Conservation (phyloP, 371 early-diverging fungal species). For the Mortierella sp. region DNA sequence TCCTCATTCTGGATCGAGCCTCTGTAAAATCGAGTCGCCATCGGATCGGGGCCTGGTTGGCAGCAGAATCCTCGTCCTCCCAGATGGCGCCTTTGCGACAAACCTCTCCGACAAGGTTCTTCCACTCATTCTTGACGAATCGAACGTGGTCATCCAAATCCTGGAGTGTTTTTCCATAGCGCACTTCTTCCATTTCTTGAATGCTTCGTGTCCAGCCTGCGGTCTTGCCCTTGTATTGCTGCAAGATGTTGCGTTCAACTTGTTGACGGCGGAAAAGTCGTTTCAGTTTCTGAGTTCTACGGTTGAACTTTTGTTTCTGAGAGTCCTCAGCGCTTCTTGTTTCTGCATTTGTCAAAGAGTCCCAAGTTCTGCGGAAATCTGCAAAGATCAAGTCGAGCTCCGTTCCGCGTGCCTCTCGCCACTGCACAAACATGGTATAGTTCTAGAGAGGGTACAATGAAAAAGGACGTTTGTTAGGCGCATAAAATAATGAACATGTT, state of each 20-base stretch:
- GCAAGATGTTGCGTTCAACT: constrained; percentile 62
- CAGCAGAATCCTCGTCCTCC: constrained; percentile 56
- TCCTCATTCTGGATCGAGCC: constrained; percentile 57
- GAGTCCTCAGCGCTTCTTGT: constrained; percentile 66
- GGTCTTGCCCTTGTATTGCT: constrained; percentile 67
- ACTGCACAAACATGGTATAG: constrained; percentile 42
- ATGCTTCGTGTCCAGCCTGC: constrained; percentile 68
- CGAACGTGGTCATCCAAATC: constrained; percentile 71
- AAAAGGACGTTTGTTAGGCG: neutral
- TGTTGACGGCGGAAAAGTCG: constrained; percentile 61
- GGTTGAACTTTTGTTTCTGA: constrained; percentile 57
- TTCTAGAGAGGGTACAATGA: constrained; percentile 18
- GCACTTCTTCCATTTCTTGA: constrained; percentile 68
- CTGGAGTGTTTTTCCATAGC: constrained; percentile 69
- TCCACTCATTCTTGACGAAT: constrained; percentile 77
- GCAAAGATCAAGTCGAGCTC: constrained; percentile 53
- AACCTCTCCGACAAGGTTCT: constrained; percentile 61
- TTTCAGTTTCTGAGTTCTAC: constrained; percentile 67
- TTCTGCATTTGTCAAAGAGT: constrained; percentile 63
- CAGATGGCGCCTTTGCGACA: constrained; percentile 73
- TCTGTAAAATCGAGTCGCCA: constrained; percentile 85
- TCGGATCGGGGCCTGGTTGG: constrained; percentile 40
- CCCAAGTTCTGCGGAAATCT: constrained; percentile 72
- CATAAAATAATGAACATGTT: neutral
- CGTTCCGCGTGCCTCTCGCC: constrained; percentile 22